Conservation (phyloP, 306 rosid genomes). For the Ziziphus jujuba region DNA sequence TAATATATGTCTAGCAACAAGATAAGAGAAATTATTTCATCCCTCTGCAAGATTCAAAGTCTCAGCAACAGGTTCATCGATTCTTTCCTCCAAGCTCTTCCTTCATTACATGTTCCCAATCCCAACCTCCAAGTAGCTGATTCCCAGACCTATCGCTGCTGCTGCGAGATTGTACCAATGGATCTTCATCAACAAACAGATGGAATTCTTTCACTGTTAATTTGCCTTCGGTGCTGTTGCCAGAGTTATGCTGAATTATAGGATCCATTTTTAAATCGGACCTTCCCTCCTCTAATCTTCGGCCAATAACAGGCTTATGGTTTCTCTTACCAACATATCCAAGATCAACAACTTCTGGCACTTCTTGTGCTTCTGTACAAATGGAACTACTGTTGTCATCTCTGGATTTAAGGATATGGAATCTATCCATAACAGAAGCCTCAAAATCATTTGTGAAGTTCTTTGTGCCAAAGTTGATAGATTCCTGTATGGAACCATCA, state of each 20-base stretch:
- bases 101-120: slow-evolving; percentile 81
- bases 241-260: slow-evolving; percentile 23
- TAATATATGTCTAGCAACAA: not conserved
- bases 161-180: slow-evolving; percentile 31
- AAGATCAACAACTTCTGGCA: slow-evolving; percentile 21
- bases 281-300: slow-evolving; percentile 31
- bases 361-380: slow-evolving; percentile 27
- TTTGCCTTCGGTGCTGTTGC: slow-evolving; percentile 25
- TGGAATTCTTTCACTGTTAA: slow-evolving; percentile 31
- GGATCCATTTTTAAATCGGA: slow-evolving; percentile 26
- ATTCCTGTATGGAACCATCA: slow-evolving; percentile 24
- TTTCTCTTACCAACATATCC: slow-evolving; percentile 33
- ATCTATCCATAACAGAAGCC: slow-evolving; percentile 57
- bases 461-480: slow-evolving; percentile 29
- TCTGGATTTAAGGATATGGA: slow-evolving; percentile 45
- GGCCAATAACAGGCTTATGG: slow-evolving; percentile 31
- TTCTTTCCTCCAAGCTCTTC: slow-evolving; percentile 44
- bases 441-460: slow-evolving; percentile 30
- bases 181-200: slow-evolving; percentile 26
- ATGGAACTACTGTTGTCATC: slow-evolving; percentile 31
- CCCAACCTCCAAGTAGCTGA: slow-evolving; percentile 40
- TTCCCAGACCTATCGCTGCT: slow-evolving; percentile 20
- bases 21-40: too few relatives aligned
- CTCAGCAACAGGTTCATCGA: slow-evolving; percentile 28
- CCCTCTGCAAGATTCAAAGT: not conserved